Evolutionary conservation across 208 protist species (phyloP).

Genomic region (Leishmania guyanensis): DNA sequence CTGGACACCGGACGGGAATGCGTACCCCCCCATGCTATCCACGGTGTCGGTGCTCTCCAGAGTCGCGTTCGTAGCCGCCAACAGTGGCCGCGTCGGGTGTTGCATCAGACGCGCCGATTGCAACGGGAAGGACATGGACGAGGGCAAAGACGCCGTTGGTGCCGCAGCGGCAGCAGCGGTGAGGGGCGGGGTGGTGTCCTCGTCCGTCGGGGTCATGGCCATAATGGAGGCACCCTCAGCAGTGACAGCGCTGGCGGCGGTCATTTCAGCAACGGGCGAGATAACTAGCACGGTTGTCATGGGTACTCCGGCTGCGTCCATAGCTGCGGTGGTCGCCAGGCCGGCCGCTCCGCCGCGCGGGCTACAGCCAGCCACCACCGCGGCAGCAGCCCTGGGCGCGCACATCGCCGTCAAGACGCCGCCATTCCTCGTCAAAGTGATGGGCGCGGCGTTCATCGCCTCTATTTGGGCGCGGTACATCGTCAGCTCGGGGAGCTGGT

Average conservation of each 20-base stretch:
- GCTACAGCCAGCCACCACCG: neutral
- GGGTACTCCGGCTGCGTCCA: neutral
- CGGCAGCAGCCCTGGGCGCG: neutral
- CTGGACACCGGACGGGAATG: neutral
- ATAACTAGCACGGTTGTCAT: neutral
- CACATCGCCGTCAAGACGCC: slow-evolving; percentile 12
- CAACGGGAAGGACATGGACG: neutral
- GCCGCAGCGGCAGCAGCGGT: neutral
- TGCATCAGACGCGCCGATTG: neutral
- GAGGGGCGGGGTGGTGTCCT: neutral
- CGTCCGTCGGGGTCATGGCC: neutral
- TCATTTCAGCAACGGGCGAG: neutral
- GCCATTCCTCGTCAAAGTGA: slow-evolving; percentile 2
- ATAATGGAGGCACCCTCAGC: neutral
- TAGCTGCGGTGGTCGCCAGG: neutral
- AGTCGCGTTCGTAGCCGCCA: neutral
- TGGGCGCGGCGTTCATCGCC: slow-evolving; percentile 21
- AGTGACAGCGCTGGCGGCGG: neutral
- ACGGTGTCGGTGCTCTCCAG: no score
- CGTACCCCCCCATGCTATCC: neutral
- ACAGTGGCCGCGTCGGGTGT: neutral
- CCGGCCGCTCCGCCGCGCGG: neutral
- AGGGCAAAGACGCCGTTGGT: neutral
- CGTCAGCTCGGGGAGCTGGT: slow-evolving; percentile 36
- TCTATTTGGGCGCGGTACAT: slow-evolving; percentile 18